Base-by-base conservation (phyloP, 768 basidiomycete genomes). In the Trametes coccinea region DNA sequence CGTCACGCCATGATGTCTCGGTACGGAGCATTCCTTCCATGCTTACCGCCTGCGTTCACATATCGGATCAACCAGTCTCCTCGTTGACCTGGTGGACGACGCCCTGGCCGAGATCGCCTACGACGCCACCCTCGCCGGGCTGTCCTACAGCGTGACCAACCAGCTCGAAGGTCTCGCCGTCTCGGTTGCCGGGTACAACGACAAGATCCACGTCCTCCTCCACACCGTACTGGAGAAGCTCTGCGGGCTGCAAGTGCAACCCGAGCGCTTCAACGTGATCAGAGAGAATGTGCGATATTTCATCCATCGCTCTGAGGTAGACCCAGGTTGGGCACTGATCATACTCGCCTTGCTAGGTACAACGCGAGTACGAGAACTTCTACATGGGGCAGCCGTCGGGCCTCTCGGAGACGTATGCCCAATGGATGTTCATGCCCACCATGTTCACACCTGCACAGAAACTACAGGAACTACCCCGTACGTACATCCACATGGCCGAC, bases 61-160 rank as follows among this genome's bases (percentile, higher is more conserved):
- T 41, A 27, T 30, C 13, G 30, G 16, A 4, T 17, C n/a, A n/a
- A 11, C 4, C 39, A 73, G 71, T 4, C 47, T 73, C 5, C 49
- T 71, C 39, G 61, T 61, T 2, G 63, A 71, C 47, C 62, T 73
- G 3, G 75, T 84, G 64, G 68, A 74, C 3, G 84, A 85, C 66
- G 72, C 78, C 9, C 77, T 84, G n/a, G 75, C 76, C 6, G 82
- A 84, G 67, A 75, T 80, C 56, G 73, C 79, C 1, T 84, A 84
- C 67, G 82, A 81, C 62, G 84, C 83, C 11, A 73, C 76, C 33
- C 75, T 85, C 30, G 84, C 83, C 4, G 82, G 82, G 2, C 69
- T 84, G 43, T 67, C 69, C 9, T 83, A 80, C 70, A 67, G 63
- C 37, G 60, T 82, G 16, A 69, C 69, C 1, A 66, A 56, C 54